A percentile compares a stretch with the other conserved stretches of the same genome.
Conservation (phyloP, 2,329 filamentous ascomycete species). For the Emmonsiellopsis sp. region DNA sequence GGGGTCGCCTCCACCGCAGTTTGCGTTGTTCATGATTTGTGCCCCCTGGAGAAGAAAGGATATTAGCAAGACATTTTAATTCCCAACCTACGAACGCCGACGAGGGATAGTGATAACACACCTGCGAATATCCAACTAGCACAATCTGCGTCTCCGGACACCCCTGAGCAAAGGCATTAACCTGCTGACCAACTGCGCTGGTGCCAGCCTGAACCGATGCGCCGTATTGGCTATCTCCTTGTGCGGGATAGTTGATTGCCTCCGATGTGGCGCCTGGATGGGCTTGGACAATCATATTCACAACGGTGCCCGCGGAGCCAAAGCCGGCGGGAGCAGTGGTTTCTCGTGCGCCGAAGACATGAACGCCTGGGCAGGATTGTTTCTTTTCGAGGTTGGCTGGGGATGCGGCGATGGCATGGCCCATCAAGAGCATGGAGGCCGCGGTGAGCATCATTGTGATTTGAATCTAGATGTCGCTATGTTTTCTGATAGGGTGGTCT, state of each 20-base stretch:
- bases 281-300: slow-evolving; percentile 41
- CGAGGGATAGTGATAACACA: slow-evolving; percentile 16
- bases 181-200: slow-evolving; percentile 48
- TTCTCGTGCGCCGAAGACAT: neutral
- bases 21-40: slow-evolving; percentile 54
- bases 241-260: slow-evolving; percentile 53
- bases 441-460: neutral
- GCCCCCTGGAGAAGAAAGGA: slow-evolving; percentile 37
- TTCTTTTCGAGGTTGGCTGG: neutral
- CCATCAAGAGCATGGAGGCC: neutral
- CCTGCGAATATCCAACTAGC: slow-evolving; percentile 56
- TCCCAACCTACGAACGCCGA: neutral
- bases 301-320: slow-evolving; percentile 33
- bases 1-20: slow-evolving; percentile 49
- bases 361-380: neutral
- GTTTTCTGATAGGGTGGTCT: neutral
- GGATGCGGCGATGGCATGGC: neutral
- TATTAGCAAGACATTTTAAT: neutral
- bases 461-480: neutral
- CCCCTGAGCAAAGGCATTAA: slow-evolving; percentile 49
- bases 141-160: slow-evolving; percentile 53
- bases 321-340: neutral
- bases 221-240: slow-evolving; percentile 53
- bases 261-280: slow-evolving; percentile 46
- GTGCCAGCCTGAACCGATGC: slow-evolving; percentile 52